Evolutionary conservation across 805 yeast species (phyloP).

Genomic region (Candida yuanshanica): DNA sequence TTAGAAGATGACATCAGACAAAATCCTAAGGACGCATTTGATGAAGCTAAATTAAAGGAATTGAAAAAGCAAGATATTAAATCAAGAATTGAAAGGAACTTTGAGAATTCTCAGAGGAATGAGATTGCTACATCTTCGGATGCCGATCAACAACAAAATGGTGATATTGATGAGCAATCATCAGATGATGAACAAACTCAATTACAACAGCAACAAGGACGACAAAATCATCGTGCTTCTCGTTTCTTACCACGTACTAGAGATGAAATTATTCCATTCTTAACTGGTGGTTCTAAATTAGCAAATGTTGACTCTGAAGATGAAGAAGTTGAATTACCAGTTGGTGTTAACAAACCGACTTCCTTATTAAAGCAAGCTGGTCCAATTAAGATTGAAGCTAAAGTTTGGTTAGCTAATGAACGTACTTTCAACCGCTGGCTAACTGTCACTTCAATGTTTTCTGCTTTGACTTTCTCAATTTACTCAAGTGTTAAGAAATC

Average conservation of each 20-base stretch:
- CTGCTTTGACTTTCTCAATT: slow-evolving; percentile 79
- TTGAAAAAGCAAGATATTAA: slow-evolving; percentile 39
- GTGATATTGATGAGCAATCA: slow-evolving; percentile 43
- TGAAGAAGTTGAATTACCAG: slow-evolving; percentile 79
- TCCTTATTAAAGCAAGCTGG: slow-evolving; percentile 81
- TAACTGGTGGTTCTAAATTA: slow-evolving; percentile 37
- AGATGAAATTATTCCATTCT: slow-evolving; percentile 30
- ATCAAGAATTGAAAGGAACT: slow-evolving; percentile 30
- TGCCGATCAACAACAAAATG: background rate
- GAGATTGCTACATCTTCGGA: background rate
- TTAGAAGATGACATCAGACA: slow-evolving; percentile 71
- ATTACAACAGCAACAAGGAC: slow-evolving; percentile 1
- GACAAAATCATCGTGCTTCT: slow-evolving; percentile 4
- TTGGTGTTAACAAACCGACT: slow-evolving; percentile 83
- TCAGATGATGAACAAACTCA: slow-evolving; percentile 33
- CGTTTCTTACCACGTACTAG: slow-evolving; percentile 25
- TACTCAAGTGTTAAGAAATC: slow-evolving; percentile 71
- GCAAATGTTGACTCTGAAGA: slow-evolving; percentile 77
- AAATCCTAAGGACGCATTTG: slow-evolving; percentile 75
- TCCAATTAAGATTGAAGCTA: slow-evolving; percentile 91
- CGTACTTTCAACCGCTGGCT: slow-evolving; percentile 96
- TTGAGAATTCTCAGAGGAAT: slow-evolving; percentile 10
- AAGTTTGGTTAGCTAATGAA: slow-evolving; percentile 98
- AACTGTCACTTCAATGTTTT: slow-evolving; percentile 77
- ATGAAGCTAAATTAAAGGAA: slow-evolving; percentile 53